Conservation (phyloP, 225 moss, liverwort and hornwort genomes). For the Pseudisothecium myosuroides region DNA sequence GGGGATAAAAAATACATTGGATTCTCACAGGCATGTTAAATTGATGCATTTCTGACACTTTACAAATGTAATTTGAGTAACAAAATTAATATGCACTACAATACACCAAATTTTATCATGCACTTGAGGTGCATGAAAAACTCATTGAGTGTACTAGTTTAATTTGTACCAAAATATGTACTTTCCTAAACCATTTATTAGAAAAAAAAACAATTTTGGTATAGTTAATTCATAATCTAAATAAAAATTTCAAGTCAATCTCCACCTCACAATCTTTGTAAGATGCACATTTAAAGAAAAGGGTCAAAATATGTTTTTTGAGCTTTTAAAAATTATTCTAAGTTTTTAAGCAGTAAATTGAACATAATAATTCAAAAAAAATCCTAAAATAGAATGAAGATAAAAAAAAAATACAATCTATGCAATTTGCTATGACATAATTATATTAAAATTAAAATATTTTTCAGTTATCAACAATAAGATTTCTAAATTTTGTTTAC, state of each 20-base stretch:
- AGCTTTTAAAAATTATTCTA: neutral
- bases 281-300: neutral
- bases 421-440: neutral
- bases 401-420: neutral
- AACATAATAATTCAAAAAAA: neutral
- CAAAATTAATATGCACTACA: neutral
- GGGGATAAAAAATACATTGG: neutral
- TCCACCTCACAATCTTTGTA: neutral
- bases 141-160: neutral
- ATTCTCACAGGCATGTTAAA: neutral
- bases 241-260: neutral
- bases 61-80: neutral
- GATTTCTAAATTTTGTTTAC: neutral
- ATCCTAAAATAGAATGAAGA: neutral
- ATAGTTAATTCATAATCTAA: neutral
- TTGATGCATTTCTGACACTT: neutral
- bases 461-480: neutral
- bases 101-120: neutral
- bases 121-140: neutral
- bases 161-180: neutral
- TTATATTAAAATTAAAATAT: neutral
- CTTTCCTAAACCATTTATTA: neutral
- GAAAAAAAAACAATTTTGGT: neutral
- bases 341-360: no score
- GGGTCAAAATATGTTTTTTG: neutral